Evolutionary conservation across 495 filamentous ascomycete genomes (phyloP), one percentile per base, ranked within the genome.

Genomic region (Talaromyces trachyspermus): DNA sequence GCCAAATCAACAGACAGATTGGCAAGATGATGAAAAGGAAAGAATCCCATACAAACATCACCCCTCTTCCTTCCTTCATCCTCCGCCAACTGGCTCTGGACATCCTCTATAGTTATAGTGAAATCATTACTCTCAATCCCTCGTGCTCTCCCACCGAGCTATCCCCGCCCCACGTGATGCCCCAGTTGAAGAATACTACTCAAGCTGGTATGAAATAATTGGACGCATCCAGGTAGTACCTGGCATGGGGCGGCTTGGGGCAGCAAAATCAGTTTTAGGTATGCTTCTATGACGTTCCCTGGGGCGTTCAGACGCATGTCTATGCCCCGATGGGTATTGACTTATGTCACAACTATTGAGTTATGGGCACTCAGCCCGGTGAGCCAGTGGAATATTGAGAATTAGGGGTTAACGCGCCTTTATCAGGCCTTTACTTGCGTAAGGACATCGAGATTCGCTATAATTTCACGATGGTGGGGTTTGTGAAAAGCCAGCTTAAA

Each of bases 61-160:
- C 83, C 25, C 79, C 85, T 0, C 74, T 90, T 17, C 86, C 87
- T 0, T 46, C 74, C 12, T 70, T 69, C 40, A 76, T 89, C 43
- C 71, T n/a, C 17, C 79, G 85, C 25, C 68, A 83, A 54, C 76
- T 76, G 7, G 86, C 86, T 22, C 57, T 89, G 49, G 70, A 78
- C 24, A 83, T 83, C 22, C 75, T 90, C 8, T 83, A 87, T 62
- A 76, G 78, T 55, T 84, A 89, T 57, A 61, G 69, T 35, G 81
- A 80, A 52, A 89, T 92, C 78, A 90, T 90, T 54, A 81, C 86
- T 37, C 71, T 90, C 19, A 92, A 89, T 61, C 87, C 87, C 73
- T 90, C 8, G 85, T 92, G 39, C 75, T 83, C 42, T 75, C 81
- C 25, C 76, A 84, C 33, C 72, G 81, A 44, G 71, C 73, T 1